These are phyloP conservation scores for Heliamphora pulchella DNA, from an alignment of 179 eudicot genomes.

Conservation along the genomic window DNA sequence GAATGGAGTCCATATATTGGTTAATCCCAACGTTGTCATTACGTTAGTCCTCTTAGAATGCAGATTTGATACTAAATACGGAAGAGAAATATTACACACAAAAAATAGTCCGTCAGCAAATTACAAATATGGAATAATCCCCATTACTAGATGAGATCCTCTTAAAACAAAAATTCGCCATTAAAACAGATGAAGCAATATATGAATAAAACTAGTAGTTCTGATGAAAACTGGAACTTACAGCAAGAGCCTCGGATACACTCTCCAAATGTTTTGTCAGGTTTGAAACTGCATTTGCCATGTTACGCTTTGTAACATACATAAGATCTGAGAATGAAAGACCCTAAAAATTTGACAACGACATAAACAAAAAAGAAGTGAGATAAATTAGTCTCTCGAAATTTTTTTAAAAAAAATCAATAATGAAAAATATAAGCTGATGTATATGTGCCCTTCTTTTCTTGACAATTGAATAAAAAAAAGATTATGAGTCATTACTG, in stretches of 20 bases:
- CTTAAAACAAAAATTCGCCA: not conserved
- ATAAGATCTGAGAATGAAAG: slow-evolving; percentile 77
- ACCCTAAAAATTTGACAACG: slow-evolving; percentile 35
- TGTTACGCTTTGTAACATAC: slow-evolving; percentile 83
- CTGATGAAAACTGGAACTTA: slow-evolving; percentile 30
- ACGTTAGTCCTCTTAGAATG: too few relatives aligned
- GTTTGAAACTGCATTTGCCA: slow-evolving; percentile 74
- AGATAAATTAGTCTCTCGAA: not conserved
- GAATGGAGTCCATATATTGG: too few relatives aligned
- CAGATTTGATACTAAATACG: too few relatives aligned
- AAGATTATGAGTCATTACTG: too few relatives aligned
- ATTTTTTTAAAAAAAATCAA: not conserved
- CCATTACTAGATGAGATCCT: not conserved
- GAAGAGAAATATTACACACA: too few relatives aligned
- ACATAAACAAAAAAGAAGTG: not conserved
- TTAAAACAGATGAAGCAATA: not conserved
- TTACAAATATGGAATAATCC: too few relatives aligned
- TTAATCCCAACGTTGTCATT: too few relatives aligned
- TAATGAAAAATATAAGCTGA: not conserved
- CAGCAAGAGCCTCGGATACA: slow-evolving; percentile 65
- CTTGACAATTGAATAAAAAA: not conserved
- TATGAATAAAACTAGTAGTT: not conserved
- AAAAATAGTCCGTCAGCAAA: too few relatives aligned
- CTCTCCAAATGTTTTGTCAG: slow-evolving; percentile 74
- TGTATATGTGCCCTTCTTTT: not conserved